Evolutionary conservation across 345 rosid genomes (phyloP), one percentile per base, ranked within the genome.

Genomic region (Populus simonii): DNA sequence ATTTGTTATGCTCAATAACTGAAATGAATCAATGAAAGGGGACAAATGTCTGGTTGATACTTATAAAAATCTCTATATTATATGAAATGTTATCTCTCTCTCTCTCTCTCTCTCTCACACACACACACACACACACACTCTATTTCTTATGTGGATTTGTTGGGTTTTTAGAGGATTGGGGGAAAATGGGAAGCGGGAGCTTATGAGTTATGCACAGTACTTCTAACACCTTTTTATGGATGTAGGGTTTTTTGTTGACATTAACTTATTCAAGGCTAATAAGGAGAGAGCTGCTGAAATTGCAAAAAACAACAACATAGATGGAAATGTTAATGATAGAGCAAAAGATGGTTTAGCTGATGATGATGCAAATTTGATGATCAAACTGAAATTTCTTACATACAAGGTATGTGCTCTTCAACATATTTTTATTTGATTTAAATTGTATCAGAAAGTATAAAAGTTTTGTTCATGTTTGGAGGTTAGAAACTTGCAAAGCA

Each of bases 351-450:
- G 81, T 81, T 88, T 96, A 83, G 94, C 94, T 62, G 94, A 92
- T 82, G 94, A 88, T 65, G 98, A 95, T 86, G 88, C 94, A 75
- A 93, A 93, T 85, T 78, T 95, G 75, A 95, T 95, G 99, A 92
- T 93, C 79, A 95, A 95, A 86, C 39, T 95, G 81, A 95, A 95
- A 82, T 92, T 95, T 76, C 99, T 95, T 68, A 88, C 98, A 10
- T 95, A 95, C 79, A 95, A 95, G 97, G 99, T 91, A 89, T 25
- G 25, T 70, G 38, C 53, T 68, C 53, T 53, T 68, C 8, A 41
- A 51, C 16, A 29, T 22, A 65, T 66, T 63, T 39, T 25, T 45
- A 20, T 47, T 38, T 38, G 38, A 78, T 63, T 15, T 11, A 29
- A 49, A 36, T 35, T 71, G 49, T 51, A 31, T 5, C 9, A 18